Conservation (phyloP, 441 rosid genomes). For the Corymbia calophylla region DNA sequence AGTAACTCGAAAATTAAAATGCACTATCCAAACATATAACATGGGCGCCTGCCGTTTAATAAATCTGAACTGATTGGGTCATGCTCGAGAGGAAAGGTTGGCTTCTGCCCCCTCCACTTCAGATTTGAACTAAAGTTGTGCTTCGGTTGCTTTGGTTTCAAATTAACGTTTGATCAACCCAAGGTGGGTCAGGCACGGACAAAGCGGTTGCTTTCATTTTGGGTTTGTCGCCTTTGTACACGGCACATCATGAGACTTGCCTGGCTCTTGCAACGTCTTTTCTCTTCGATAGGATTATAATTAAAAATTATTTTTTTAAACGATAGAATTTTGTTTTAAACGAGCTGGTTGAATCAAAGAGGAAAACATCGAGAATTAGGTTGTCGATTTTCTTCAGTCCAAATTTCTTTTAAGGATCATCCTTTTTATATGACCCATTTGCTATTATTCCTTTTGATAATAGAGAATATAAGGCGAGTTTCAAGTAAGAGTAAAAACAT, state of each 20-base stretch:
- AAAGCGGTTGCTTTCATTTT: not conserved
- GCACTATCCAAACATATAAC: no score
- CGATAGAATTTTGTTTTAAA: not conserved
- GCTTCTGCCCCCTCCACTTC: no score
- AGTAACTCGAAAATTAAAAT: no score
- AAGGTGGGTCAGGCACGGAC: not conserved
- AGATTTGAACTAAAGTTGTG: no score
- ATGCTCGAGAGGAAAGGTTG: no score
- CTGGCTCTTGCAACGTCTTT: not conserved
- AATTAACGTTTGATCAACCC: not conserved
- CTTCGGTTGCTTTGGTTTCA: not conserved
- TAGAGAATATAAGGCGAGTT: not conserved
- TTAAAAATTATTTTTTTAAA: no score
- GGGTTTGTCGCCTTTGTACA: not conserved
- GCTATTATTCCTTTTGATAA: no score
- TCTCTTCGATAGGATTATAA: no score
- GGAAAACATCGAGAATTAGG: not conserved
- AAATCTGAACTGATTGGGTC: no score
- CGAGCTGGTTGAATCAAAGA: not conserved
- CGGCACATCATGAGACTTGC: not conserved
- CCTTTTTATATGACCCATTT: not conserved
- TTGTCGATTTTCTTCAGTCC: not conserved
- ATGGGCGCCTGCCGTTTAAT: no score
- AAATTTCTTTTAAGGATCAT: not conserved
- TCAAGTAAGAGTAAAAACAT: no score